Evolutionary conservation across 2,329 filamentous ascomycete genomes (phyloP), one percentile per base, ranked within the genome.

Genomic region (Talaromyces piceae): DNA sequence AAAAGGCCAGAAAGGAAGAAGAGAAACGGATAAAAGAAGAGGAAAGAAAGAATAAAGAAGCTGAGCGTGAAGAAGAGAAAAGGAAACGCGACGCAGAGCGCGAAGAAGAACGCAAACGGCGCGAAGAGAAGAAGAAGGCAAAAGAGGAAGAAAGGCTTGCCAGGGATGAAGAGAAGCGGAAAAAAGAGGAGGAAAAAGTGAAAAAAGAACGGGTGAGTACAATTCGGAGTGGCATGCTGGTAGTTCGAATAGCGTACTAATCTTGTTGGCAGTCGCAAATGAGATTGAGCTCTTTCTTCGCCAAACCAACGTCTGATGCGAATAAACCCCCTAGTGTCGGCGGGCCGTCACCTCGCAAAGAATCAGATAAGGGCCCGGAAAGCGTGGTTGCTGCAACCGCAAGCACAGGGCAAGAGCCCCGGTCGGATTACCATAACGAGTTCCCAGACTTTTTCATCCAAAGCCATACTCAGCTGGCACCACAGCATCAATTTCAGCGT

Each of bases 361-460:
- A 63, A 1, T 43, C 56, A 0, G 22, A 47, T 3, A 31, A 28
- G 9, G 56, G 56, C 37, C 54, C 53, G 11, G n/a, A 46, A 2
- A 43, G 25, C 18, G n/a, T 53, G 12, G 53, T 52, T 8, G 50
- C 56, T 8, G 16, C 51, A 2, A 16, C 51, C 2, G 50, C 58
- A 16, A 3, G 20, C 20, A 57, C 59, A 33, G 59, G n/a, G n/a
- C n/a, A 64, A 22, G 26, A 57, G 6, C 56, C 63, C 49, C 58
- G 61, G 5, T 76, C 79, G 0, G 77, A 81, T 41, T 91, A 88
- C 58, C 73, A 86, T 16, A 83, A 81, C 58, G 73, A 77, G 30
- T 97, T 97, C 61, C 79, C 89, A 27, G 83, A 87, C 0, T 97
- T 96, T 66, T 91, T 86, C 56, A 63, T 93, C 43, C 86, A 88